These are phyloP conservation scores for Quambalaria eucalypti DNA, from an alignment of 1,284 basidiomycete genomes.

Conservation along the genomic window DNA sequence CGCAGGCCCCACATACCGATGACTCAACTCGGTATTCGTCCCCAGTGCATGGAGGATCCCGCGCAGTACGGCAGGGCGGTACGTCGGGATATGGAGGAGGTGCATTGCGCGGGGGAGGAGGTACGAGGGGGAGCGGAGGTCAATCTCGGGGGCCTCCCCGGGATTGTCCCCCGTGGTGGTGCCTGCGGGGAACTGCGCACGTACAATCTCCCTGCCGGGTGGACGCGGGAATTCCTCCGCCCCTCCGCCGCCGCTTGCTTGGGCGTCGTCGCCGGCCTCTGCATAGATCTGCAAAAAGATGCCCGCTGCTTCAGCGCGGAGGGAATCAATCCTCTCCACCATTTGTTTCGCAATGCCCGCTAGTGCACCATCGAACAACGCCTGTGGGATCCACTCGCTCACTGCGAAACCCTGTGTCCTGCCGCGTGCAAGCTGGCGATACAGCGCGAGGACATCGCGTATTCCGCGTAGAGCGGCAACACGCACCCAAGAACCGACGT, in stretches of 20 bases:
- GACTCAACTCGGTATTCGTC: neutral
- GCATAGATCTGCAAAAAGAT: constrained; percentile 51
- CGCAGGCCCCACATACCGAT: neutral
- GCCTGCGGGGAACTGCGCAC: neutral
- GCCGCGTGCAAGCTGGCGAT: neutral
- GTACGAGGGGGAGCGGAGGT: neutral
- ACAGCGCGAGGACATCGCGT: constrained; percentile 17
- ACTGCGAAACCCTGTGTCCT: neutral
- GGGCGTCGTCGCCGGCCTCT: neutral
- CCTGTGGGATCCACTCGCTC: constrained; percentile 4
- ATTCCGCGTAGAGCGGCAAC: constrained; percentile 62
- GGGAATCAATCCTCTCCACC: constrained; percentile 69
- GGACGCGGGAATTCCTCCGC: neutral
- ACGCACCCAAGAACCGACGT: constrained; percentile 94
- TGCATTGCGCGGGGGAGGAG: neutral
- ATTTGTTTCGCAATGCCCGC: constrained; percentile 74
- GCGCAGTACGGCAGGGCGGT: neutral
- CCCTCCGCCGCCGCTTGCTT: no score
- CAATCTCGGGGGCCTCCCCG: neutral
- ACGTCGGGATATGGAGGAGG: constrained; percentile 3
- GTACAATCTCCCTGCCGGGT: neutral
- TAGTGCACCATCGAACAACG: constrained; percentile 12
- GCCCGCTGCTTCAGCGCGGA: constrained; percentile 4
- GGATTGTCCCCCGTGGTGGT: neutral
- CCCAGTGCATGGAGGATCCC: constrained; percentile 5